phyloP scores from a whole-genome alignment of 768 basidiomycete species.

The Floccularia luteovirens region DNA sequence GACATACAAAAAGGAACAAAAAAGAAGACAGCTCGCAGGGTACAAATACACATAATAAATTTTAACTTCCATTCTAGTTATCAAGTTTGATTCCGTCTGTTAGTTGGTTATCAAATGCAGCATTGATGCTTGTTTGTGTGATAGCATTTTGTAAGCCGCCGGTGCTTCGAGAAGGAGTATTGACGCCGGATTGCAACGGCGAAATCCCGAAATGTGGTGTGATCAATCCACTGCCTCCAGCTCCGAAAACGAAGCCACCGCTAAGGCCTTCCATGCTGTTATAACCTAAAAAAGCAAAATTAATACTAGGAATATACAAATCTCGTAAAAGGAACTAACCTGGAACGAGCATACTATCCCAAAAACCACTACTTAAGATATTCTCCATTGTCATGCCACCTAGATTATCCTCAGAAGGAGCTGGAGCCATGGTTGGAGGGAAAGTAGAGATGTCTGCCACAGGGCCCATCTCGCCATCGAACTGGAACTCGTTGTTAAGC shows the following conservation, averaged over 20 bases:
- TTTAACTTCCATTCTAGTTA: slow-evolving; percentile 4
- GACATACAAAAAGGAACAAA: slow-evolving; percentile 6
- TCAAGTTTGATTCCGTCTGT: slow-evolving; percentile 25
- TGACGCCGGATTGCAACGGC: slow-evolving; percentile 50
- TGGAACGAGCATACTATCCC: slow-evolving; percentile 85
- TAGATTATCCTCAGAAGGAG: slow-evolving; percentile 29
- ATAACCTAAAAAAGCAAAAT: slow-evolving; percentile 44
- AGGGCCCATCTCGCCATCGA: slow-evolving; percentile 80
- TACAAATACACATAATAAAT: neutral
- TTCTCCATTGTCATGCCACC: slow-evolving; percentile 72
- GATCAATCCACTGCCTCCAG: slow-evolving; percentile 77
- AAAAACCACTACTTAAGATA: slow-evolving; percentile 72
- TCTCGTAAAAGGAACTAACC: slow-evolving; percentile 36
- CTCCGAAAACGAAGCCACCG: slow-evolving; percentile 82
- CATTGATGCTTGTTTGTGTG: slow-evolving; percentile 40
- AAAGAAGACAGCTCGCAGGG: too few species aligned
- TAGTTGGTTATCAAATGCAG: slow-evolving; percentile 30
- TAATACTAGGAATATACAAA: neutral
- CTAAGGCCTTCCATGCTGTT: slow-evolving; percentile 77
- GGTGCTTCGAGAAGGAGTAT: slow-evolving; percentile 29
- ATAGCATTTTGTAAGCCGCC: slow-evolving; percentile 13
- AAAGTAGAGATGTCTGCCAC: slow-evolving; percentile 77
- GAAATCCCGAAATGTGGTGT: slow-evolving; percentile 62
- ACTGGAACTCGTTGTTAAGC: slow-evolving; percentile 52
- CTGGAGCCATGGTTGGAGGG: slow-evolving; percentile 78